These are phyloP conservation scores for Penicillium sp. DNA, from an alignment of 2,329 filamentous ascomycete genomes.

Conservation along the genomic window DNA sequence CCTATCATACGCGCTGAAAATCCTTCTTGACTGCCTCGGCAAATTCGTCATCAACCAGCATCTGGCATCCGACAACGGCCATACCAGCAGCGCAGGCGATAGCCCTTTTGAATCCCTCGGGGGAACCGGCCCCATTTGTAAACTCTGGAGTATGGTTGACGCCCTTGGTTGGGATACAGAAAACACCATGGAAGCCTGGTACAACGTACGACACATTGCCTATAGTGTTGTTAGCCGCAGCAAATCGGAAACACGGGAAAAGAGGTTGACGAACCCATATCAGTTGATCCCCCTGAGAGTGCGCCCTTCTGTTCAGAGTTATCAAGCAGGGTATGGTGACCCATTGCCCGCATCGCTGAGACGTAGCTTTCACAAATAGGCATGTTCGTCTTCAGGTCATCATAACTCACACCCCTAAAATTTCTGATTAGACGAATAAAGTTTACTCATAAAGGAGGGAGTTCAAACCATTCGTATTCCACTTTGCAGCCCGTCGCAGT, in stretches of 20 bases:
- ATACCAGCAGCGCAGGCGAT: slow-evolving; percentile 36
- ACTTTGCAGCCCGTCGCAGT: slow-evolving; percentile 38
- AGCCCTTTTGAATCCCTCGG: slow-evolving; percentile 52
- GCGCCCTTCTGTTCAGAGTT: slow-evolving; percentile 24
- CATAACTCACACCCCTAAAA: slow-evolving; percentile 36
- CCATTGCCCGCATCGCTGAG: slow-evolving; percentile 37
- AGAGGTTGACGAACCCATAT: slow-evolving; percentile 31
- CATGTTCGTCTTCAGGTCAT: slow-evolving; percentile 37
- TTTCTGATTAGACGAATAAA: background rate
- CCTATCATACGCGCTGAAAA: slow-evolving; percentile 24
- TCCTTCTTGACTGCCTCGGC: slow-evolving; percentile 32
- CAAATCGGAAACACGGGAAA: background rate
- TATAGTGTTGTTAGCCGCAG: slow-evolving; percentile 34
- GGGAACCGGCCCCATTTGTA: slow-evolving; percentile 55
- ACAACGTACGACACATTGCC: slow-evolving; percentile 50
- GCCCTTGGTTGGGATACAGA: slow-evolving; percentile 51
- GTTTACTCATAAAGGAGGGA: too few relatives aligned
- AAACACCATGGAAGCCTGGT: slow-evolving; percentile 42
- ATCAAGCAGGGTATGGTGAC: slow-evolving; percentile 33
- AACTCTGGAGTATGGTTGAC: slow-evolving; percentile 60
- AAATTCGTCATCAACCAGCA: slow-evolving; percentile 34
- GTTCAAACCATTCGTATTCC: slow-evolving; percentile 32
- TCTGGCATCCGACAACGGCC: slow-evolving; percentile 37
- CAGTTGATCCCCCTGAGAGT: slow-evolving; percentile 32
- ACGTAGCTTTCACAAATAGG: slow-evolving; percentile 41